Evolutionary conservation across 108 stramenopile genomes (phyloP).

Genomic region (Nannochloropsis salina): DNA sequence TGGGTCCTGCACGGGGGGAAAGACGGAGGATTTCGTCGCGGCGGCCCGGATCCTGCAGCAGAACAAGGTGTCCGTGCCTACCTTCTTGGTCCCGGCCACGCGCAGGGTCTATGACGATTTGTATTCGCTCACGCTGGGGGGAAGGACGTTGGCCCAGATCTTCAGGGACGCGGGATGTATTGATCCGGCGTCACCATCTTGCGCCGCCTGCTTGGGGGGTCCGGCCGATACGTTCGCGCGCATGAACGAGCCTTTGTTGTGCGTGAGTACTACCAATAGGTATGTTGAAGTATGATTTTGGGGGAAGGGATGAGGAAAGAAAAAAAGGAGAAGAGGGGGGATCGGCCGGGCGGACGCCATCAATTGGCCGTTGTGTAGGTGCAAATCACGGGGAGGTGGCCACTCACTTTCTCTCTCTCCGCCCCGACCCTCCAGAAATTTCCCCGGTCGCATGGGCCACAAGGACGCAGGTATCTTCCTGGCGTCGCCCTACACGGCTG

Average conservation of each 20-base stretch:
- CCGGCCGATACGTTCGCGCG: conserved; percentile 46
- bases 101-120: conserved; percentile 45
- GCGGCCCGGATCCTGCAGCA: conserved; percentile 35
- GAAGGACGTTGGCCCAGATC: conserved; percentile 38
- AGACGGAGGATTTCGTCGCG: conserved; percentile 44
- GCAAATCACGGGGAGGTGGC: too few relatives aligned
- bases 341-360: too few relatives aligned
- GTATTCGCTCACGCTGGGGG: conserved; percentile 31
- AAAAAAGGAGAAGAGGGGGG: too few relatives aligned
- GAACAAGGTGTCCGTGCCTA: conserved; percentile 37
- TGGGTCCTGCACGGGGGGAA: conserved; percentile 41
- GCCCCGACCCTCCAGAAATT: conserved; percentile 20
- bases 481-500: conserved; percentile 47
- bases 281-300: too few relatives aligned
- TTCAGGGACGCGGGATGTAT: conserved; percentile 46
- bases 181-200: conserved; percentile 44
- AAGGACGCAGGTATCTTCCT: conserved; percentile 49
- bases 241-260: conserved; percentile 43
- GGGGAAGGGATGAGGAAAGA: too few relatives aligned
- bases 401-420: too few relatives aligned
- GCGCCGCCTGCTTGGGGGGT: conserved; percentile 44
- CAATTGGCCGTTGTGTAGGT: too few relatives aligned
- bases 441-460: conserved; percentile 47
- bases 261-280: conserved; percentile 42
- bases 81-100: conserved; percentile 47